phyloP scores from a whole-genome alignment of 1,284 basidiomycete species.

The Cutaneotrichosporon cutaneum region DNA sequence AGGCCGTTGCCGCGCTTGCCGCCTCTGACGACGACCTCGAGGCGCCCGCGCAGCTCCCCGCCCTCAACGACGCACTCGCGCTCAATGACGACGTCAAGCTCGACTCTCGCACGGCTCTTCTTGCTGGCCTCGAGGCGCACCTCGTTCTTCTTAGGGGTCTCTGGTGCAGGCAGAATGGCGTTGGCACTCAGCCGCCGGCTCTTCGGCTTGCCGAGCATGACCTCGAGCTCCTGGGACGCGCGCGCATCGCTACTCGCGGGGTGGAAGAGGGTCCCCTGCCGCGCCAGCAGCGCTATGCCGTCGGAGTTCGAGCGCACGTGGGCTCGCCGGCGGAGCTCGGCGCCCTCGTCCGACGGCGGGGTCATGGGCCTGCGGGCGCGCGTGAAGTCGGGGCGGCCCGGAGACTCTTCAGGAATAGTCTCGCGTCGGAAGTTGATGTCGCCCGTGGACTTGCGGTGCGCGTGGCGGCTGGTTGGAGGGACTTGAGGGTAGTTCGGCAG shows the following conservation, averaged over 20 bases:
- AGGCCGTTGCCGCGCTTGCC: conserved; percentile 63
- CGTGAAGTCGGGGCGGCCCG: background rate
- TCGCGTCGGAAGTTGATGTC: background rate
- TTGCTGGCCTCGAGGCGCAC: conserved; percentile 58
- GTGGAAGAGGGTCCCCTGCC: conserved; percentile 51
- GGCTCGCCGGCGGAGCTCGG: conserved; percentile 5
- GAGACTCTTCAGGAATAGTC: background rate
- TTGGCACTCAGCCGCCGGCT: conserved; percentile 37
- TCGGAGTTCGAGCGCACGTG: conserved; percentile 44
- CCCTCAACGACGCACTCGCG: conserved; percentile 79
- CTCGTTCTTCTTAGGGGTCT: conserved; percentile 26
- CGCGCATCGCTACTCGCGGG: conserved; percentile 44
- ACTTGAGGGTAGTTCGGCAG: background rate
- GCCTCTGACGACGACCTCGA: conserved; percentile 69
- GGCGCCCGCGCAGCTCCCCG: conserved; percentile 67
- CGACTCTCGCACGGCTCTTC: conserved; percentile 73
- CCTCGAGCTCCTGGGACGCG: conserved; percentile 44
- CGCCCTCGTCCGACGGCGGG: conserved; percentile 13
- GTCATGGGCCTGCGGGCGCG: background rate
- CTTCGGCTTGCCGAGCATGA: conserved; percentile 46
- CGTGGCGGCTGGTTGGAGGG: background rate
- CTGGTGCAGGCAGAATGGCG: conserved; percentile 45
- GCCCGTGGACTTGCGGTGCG: conserved; percentile 2
- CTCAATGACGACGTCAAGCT: conserved; percentile 77
- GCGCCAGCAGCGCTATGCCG: conserved; percentile 40